These are phyloP conservation scores for Phialophora chinensis DNA, from an alignment of 2,329 filamentous ascomycete genomes.

Conservation along the genomic window DNA sequence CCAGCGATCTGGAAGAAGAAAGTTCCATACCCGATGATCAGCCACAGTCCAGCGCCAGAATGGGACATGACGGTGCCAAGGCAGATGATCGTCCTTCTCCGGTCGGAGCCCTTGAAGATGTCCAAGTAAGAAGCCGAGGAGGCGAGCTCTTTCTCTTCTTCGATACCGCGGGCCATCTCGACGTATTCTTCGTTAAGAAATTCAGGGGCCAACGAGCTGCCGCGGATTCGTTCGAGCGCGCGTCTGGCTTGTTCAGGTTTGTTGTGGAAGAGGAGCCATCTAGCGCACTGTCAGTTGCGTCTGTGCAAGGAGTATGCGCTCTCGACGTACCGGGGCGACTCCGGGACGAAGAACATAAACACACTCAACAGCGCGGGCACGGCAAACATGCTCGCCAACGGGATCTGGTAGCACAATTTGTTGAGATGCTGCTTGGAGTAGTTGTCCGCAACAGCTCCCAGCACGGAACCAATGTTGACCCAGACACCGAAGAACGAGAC, in stretches of 20 bases:
- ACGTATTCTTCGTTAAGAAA: slow-evolving; percentile 30
- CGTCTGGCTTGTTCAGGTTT: slow-evolving; percentile 27
- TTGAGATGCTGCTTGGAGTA: slow-evolving; percentile 47
- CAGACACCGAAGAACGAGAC: slow-evolving; percentile 57
- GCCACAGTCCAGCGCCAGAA: slow-evolving; percentile 23
- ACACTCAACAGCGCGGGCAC: slow-evolving; percentile 56
- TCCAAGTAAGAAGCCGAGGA: slow-evolving; percentile 40
- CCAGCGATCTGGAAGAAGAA: slow-evolving; percentile 60
- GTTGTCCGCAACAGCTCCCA: slow-evolving; percentile 55
- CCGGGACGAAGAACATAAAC: slow-evolving; percentile 55
- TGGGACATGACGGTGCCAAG: slow-evolving; percentile 62
- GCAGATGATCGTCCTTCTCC: slow-evolving; percentile 49
- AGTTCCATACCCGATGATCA: slow-evolving; percentile 42
- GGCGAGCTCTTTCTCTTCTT: slow-evolving; percentile 27
- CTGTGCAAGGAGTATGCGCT: neutral
- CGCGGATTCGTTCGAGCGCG: slow-evolving; percentile 28
- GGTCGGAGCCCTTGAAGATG: slow-evolving; percentile 43
- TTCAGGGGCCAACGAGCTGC: slow-evolving; percentile 20
- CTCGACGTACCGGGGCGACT: slow-evolving; percentile 50
- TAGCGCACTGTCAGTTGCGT: neutral
- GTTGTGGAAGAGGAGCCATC: slow-evolving; percentile 34
- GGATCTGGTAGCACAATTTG: slow-evolving; percentile 56
- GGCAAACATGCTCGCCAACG: slow-evolving; percentile 54
- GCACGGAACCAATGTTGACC: slow-evolving; percentile 56
- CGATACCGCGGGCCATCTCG: slow-evolving; percentile 37